Base-by-base conservation (phyloP, 805 yeast species). In the Nakazawaea holstii region DNA sequence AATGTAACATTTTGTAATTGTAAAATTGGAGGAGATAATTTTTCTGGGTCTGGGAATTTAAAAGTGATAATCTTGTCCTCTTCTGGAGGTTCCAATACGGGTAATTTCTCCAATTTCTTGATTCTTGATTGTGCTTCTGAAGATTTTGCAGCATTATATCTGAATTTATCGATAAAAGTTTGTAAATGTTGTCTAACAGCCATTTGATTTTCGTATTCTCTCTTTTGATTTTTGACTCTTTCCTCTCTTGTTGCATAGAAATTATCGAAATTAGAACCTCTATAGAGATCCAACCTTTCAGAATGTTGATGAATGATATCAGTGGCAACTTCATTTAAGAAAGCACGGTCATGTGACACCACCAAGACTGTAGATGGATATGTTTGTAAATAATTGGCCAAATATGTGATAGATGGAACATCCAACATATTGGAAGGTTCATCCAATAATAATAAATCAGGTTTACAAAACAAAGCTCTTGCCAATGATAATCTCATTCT, bases 381-480 rank as follows among this genome's bases (percentile, higher is more conserved):
- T 7, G 87, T 75, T 62, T 88, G 96, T 56, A 94, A 71, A 63
- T 94, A 94, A 56, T 87, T 81, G 9, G 98, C 92, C 61, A 94
- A 75, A 65, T 82, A 94, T 1, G 97, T 92, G 64, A 94, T 88
- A 46, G 98, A 91, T 28, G 99, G 99, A 66, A 94, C 97, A 80
- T 94, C 99, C 95, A 94, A 87, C 97, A 91, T 94, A 84, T 94
- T 94, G 52, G 98, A 91, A 60, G 99, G 99, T 77, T 94, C 99
- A 79, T 94, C 99, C 54, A 94, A 77, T 62, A 94, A 72, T 55
- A 94, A 73, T 54, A 94, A 73, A 66, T 94, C 99, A 0, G 99
- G 99, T 63, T 89, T 84, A 77, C 97, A 92, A 76, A 94, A 94
- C 63, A 94, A 76, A 0, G 99, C 99, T 69, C 99, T 82, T 3